Base-by-base conservation (phyloP, 2,329 filamentous ascomycete genomes). In the Phaeosphaeriaceae sp. region DNA sequence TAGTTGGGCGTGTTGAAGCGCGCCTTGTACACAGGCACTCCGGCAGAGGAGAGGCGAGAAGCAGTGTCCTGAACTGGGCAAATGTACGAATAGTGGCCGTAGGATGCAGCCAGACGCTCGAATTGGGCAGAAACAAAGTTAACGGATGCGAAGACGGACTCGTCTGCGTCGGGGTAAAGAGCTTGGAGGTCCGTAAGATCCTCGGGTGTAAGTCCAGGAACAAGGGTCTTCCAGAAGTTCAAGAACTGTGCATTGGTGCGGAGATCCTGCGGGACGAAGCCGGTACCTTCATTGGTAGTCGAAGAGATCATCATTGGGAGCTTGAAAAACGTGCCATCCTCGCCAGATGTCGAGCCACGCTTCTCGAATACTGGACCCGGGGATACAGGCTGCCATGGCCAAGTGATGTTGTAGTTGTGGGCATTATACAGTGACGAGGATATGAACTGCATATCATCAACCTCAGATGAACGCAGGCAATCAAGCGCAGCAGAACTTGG, bases 371-470 rank as follows among this genome's bases (percentile, higher is more conserved):
- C 56, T 0, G 79, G 79, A 0, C 81, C 82, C 0, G 81, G 80
- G 0, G 81, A 80, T 0, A 79, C 78, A 0, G 82, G 82, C 52
- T 84, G 82, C 68, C 81, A 84, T 0, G 82, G 82, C 82, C 82
- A 84, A 0, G 80, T 83, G 24, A 81, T 69, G 40, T 75, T 76
- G 17, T 76, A 75, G 4, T 79, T 67, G 3, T 78, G 78, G 0
- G 77, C 73, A 2, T 73, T 66, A 55, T 77, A 83, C 2, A 83
- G 55, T 21, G 75, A 74, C 0, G 74, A 72, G 35, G 79, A 81
- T 19, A 79, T 67, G 47, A 77, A 56, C 57, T 78, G 76, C 40
- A 84, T 80, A 1, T 73, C 70, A 3, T 64, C 55, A 1, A 80
- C 68, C 11, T 80, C 73, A 0, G 76, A 78, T 1, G 64, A 61